Evolutionary conservation across 305 asterid species (phyloP).

Genomic region (Euphrasia arctica): DNA sequence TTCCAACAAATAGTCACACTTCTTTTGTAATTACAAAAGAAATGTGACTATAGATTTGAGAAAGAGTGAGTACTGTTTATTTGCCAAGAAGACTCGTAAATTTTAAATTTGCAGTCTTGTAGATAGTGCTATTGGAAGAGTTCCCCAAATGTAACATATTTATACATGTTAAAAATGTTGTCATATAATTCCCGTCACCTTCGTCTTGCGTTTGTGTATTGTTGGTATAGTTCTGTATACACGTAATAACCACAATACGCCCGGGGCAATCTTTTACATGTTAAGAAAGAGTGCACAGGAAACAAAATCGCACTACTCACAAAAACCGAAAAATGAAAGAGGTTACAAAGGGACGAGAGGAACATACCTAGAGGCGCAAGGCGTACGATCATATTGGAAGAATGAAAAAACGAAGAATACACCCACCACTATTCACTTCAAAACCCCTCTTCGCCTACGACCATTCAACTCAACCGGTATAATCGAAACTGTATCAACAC

Average conservation of each 20-base stretch:
- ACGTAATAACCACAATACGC: background rate
- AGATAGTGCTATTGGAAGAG: too few relatives aligned
- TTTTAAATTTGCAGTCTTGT: too few relatives aligned
- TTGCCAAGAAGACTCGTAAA: too few relatives aligned
- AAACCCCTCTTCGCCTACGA: slow-evolving; percentile 39
- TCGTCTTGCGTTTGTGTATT: too few relatives aligned
- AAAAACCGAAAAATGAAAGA: slow-evolving; percentile 8
- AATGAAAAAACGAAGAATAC: background rate
- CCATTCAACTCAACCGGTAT: slow-evolving; percentile 58
- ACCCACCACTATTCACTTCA: slow-evolving; percentile 28
- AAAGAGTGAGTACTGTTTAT: too few relatives aligned
- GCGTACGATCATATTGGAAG: background rate
- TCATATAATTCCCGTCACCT: too few relatives aligned
- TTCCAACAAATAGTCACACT: too few relatives aligned
- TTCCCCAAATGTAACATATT: too few relatives aligned
- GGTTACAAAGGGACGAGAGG: slow-evolving; percentile 34
- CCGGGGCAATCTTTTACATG: slow-evolving; percentile 6
- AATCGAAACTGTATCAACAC: slow-evolving; percentile 81
- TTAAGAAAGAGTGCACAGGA: slow-evolving; percentile 23
- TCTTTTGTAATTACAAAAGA: too few relatives aligned
- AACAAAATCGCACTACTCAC: background rate
- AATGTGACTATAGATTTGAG: too few relatives aligned
- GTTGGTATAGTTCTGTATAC: background rate
- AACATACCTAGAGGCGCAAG: slow-evolving; percentile 34
- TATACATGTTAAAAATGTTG: too few relatives aligned